phyloP scores from a whole-genome alignment of 2,329 filamentous ascomycete genomes.

The Karstenula rhodostoma region DNA sequence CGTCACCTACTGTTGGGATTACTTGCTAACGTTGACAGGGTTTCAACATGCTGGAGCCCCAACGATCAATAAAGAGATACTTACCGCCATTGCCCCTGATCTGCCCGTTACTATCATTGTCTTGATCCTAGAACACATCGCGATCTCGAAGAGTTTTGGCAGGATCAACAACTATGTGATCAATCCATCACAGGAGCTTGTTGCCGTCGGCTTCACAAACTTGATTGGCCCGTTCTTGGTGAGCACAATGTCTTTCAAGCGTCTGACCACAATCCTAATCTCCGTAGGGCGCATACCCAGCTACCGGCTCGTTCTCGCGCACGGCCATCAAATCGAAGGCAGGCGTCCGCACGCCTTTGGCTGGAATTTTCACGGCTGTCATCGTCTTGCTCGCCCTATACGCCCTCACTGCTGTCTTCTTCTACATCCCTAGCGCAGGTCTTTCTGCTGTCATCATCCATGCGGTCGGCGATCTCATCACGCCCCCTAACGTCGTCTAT shows the following conservation, averaged over 20 bases:
- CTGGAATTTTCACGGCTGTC: slow-evolving; percentile 84
- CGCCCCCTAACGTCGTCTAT: slow-evolving; percentile 88
- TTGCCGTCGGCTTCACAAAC: slow-evolving; percentile 91
- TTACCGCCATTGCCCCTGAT: slow-evolving; percentile 73
- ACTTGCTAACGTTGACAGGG: slow-evolving; percentile 21
- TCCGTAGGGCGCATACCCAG: slow-evolving; percentile 68
- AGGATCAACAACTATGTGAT: slow-evolving; percentile 98
- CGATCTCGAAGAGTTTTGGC: slow-evolving; percentile 96
- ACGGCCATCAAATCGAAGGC: slow-evolving; percentile 98
- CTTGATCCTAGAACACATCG: slow-evolving; percentile 93
- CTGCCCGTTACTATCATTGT: slow-evolving; percentile 90
- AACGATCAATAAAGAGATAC: slow-evolving; percentile 69
- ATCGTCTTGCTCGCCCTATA: slow-evolving; percentile 92
- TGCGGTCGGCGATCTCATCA: slow-evolving; percentile 91
- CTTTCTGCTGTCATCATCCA: slow-evolving; percentile 94
- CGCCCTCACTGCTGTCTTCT: slow-evolving; percentile 86
- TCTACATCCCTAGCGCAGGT: slow-evolving; percentile 84
- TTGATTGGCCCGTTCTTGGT: slow-evolving; percentile 90
- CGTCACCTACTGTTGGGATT: neutral
- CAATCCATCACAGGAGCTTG: slow-evolving; percentile 93
- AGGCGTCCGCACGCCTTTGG: slow-evolving; percentile 89
- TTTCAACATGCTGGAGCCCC: slow-evolving; percentile 84
- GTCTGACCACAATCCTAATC: neutral
- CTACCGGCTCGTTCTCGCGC: slow-evolving; percentile 93
- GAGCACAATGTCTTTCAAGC: slow-evolving; percentile 51